Conservation (phyloP, 805 yeast genomes). For the Saturnispora sanitii region DNA sequence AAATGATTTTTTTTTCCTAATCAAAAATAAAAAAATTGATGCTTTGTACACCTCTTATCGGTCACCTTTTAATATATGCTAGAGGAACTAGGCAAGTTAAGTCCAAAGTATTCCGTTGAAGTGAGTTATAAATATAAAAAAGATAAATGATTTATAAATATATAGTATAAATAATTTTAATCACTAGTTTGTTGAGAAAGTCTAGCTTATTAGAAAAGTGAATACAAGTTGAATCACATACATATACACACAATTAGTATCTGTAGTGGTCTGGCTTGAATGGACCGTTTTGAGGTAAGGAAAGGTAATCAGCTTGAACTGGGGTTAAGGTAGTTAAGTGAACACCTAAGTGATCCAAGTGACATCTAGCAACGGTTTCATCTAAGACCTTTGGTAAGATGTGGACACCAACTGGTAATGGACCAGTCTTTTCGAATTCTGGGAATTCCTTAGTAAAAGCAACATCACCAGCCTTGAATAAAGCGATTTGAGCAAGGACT, state of each 20-base stretch:
- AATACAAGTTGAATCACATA: not conserved
- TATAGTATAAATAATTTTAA: constrained; percentile 3
- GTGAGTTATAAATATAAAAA: constrained; percentile 1
- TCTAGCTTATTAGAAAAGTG: not conserved
- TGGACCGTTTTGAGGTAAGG: constrained; percentile 89
- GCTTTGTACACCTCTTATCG: no score
- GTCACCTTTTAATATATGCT: no score
- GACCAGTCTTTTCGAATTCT: constrained; percentile 89
- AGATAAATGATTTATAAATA: constrained; percentile 3
- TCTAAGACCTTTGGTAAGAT: constrained; percentile 95
- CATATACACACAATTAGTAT: constrained; percentile 49
- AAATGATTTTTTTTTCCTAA: no score
- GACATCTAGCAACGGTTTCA: constrained; percentile 97
- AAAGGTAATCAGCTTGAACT: constrained; percentile 90
- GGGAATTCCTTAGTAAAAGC: constrained; percentile 71
- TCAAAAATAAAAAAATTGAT: no score
- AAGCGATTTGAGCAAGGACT: constrained; percentile 96
- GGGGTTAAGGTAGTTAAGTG: constrained; percentile 65
- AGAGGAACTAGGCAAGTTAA: no score
- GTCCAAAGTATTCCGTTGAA: no score
- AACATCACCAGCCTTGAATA: constrained; percentile 79
- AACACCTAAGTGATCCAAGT: constrained; percentile 90
- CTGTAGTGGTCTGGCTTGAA: constrained; percentile 97
- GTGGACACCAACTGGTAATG: constrained; percentile 88
- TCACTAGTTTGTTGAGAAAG: constrained; percentile 8